Base-by-base conservation (phyloP, 2,329 filamentous ascomycete genomes). In the Penicillium sumatraense region DNA sequence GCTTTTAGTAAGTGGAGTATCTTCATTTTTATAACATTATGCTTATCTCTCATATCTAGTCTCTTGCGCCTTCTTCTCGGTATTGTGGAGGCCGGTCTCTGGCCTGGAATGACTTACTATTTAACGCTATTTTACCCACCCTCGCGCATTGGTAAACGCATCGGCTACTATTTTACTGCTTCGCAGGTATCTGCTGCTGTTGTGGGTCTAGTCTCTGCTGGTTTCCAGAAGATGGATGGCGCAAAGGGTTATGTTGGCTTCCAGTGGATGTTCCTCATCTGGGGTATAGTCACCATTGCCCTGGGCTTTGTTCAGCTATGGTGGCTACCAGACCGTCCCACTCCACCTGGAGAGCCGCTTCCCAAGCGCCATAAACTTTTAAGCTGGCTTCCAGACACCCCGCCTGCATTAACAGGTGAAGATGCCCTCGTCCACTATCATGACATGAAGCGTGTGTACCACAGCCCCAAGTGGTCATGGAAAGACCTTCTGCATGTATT, bases 61-160 rank as follows among this genome's bases (percentile, higher is more conserved):
- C 80, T 96, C n/a, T 82, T 96, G 24, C 87, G 92, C 7, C 88
- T 96, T 53, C 81, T 96, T 10, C 84, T 96, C 6, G 92, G 92
- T 45, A 83, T 95, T 13, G 91, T 96, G 21, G 93, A 93, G 70
- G 92, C 92, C 1, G 92, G 92, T 44, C 92, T 96, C 88, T 96
- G 92, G 92, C 92, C 92, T 0, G 92, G 92, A 47, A 96, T 96
- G 92, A 86, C 91, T 9, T 95, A 95, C 72, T 96, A 96, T 69
- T 81, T 96, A 44, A 96, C 92, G 0, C 81, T 96, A 7, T 96
- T 96, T 79, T 96, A 96, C 69, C 92, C 92, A 6, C 91, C 92
- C 0, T 90, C 89, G 5, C 84, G 90, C 11, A 95, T 89, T 1
- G 92, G 90, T 13, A 96, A 95, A 78, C 84, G 92, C 35, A 96